A percentile compares a stretch with the other conserved stretches of the same genome.
phyloP scores from a whole-genome alignment of 2,329 filamentous ascomycete genomes.

The Pseudogymnoascus sp. region DNA sequence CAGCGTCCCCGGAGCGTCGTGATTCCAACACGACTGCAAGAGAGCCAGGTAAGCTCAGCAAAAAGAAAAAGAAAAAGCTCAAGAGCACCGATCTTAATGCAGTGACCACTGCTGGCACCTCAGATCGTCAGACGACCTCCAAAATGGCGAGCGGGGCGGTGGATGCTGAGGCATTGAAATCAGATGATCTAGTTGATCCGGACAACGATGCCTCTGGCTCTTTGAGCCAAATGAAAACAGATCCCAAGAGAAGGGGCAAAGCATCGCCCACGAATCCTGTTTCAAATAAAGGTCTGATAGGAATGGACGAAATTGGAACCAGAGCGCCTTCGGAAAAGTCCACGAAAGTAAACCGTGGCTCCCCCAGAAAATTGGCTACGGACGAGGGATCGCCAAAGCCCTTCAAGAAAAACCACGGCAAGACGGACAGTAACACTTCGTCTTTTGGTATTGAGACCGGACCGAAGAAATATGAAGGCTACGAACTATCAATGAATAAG shows the following conservation, averaged over 20 bases:
- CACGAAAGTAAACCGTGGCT: background rate
- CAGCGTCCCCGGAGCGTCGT: background rate
- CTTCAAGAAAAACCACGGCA: background rate
- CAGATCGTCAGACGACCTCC: background rate
- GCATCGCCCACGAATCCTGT: background rate
- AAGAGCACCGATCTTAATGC: background rate
- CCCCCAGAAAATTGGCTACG: background rate
- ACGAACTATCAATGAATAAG: background rate
- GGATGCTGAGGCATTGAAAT: background rate
- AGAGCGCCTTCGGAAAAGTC: background rate
- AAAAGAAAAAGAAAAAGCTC: background rate
- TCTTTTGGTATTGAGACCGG: background rate
- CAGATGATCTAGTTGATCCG: background rate
- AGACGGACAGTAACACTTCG: conserved; percentile 5
- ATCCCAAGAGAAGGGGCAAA: background rate
- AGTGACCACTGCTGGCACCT: background rate
- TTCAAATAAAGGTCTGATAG: background rate
- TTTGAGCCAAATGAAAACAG: background rate
- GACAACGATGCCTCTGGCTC: background rate
- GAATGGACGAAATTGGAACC: background rate
- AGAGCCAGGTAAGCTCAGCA: background rate
- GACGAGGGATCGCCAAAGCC: background rate
- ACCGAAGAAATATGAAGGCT: background rate
- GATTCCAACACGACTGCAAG: background rate
- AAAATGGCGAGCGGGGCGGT: background rate